Percentiles rank a stretch among this genome's conserved stretches.
phyloP scores from a whole-genome alignment of 2,329 filamentous ascomycete genomes.

The Chaetomium globosum region DNA sequence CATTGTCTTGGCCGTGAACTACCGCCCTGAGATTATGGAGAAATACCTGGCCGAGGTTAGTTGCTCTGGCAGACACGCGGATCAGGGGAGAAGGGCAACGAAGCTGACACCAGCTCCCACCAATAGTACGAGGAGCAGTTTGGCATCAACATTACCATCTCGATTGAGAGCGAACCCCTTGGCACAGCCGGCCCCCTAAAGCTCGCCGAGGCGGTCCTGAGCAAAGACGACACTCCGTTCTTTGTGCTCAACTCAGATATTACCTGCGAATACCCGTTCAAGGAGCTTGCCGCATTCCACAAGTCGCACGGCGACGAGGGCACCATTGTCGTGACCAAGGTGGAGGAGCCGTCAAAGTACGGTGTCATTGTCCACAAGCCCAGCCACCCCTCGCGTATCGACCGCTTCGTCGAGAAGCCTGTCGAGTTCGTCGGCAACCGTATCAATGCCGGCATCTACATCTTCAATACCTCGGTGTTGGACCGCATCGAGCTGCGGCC shows the following conservation, averaged over 20 bases:
- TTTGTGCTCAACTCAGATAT: conserved; percentile 98
- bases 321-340: conserved; percentile 97
- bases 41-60: conserved; percentile 83
- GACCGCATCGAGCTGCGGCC: conserved; percentile 92
- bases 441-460: conserved; percentile 98
- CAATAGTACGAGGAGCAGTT: conserved; percentile 83
- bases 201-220: conserved; percentile 87
- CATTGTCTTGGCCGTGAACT: conserved; percentile 98
- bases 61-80: conserved; percentile 33
- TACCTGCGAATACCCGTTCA: conserved; percentile 97
- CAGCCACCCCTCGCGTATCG: conserved; percentile 85
- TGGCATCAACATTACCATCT: conserved; percentile 95
- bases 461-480: conserved; percentile 89
- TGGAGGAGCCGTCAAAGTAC: conserved; percentile 98
- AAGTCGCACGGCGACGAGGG: conserved; percentile 91
- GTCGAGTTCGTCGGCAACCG: conserved; percentile 98
- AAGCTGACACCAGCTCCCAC: conserved; percentile 21
- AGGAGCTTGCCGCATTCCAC: conserved; percentile 88
- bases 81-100: background rate
- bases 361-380: conserved; percentile 98
- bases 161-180: conserved; percentile 91
- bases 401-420: conserved; percentile 99
- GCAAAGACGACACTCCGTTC: conserved; percentile 91
- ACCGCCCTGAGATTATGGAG: conserved; percentile 97
- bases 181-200: conserved; percentile 95